A percentile compares a stretch with the other conserved stretches of the same genome.
Evolutionary conservation across 306 rosid genomes (phyloP).

Genomic region (Bauhinia variegata): DNA sequence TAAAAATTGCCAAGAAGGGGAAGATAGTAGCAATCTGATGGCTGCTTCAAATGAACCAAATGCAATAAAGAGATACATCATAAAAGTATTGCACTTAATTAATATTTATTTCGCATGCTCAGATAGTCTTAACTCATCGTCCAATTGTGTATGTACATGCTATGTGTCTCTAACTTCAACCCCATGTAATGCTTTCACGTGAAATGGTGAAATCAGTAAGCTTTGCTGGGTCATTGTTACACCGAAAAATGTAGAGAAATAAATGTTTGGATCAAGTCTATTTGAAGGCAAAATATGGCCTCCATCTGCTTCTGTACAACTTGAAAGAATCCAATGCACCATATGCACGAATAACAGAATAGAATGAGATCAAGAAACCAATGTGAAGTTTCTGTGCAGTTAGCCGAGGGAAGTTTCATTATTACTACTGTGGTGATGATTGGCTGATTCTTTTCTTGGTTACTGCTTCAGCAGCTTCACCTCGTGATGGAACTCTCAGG

Average conservation of each 20-base stretch:
- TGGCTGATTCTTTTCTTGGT: constrained; percentile 53
- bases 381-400: constrained; percentile 36
- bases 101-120: constrained; percentile 29
- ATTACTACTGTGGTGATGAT: constrained; percentile 49
- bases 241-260: constrained; percentile 24
- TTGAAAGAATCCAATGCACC: constrained; percentile 65
- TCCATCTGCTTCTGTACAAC: constrained; percentile 38
- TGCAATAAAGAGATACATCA: constrained; percentile 15
- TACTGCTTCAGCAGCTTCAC: constrained; percentile 62
- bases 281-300: constrained; percentile 34
- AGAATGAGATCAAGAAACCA: constrained; percentile 32
- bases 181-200: constrained; percentile 25
- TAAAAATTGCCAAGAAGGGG: neutral
- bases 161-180: constrained; percentile 27
- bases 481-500: constrained; percentile 87
- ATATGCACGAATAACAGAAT: constrained; percentile 28
- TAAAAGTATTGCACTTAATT: neutral
- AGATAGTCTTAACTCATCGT: constrained; percentile 20
- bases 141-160: constrained; percentile 35
- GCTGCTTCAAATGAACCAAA: constrained; percentile 35
- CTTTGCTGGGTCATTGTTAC: constrained; percentile 25
- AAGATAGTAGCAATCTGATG: constrained; percentile 29
- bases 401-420: constrained; percentile 18
- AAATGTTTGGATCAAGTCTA: constrained; percentile 6
- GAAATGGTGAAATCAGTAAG: constrained; percentile 34